Conservation (phyloP, 1,284 basidiomycete species). For the Serendipita sp. region DNA sequence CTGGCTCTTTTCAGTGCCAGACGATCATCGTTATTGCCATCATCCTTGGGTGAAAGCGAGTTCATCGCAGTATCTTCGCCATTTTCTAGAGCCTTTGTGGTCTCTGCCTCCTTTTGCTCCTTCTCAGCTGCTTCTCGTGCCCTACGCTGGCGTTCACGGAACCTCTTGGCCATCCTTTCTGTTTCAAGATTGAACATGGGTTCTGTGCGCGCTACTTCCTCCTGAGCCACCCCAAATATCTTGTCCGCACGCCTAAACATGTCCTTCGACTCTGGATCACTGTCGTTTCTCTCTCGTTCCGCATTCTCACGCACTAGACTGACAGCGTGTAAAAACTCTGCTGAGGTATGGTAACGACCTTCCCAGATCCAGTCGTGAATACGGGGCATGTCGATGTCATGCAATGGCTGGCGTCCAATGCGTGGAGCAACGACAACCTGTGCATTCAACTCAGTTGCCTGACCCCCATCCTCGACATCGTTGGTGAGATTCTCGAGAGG, state of each 20-base stretch:
- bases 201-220: conserved; percentile 86
- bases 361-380: conserved; percentile 82
- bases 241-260: conserved; percentile 33
- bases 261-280: conserved; percentile 76
- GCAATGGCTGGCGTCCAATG: conserved; percentile 26
- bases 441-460: conserved; percentile 19
- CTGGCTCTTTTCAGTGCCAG: conserved; percentile 43
- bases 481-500: not conserved
- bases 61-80: conserved; percentile 13
- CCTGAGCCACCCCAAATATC: conserved; percentile 60
- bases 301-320: conserved; percentile 85
- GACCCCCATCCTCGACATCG: conserved; percentile 21
- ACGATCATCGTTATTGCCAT: conserved; percentile 5
- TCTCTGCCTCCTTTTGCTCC: conserved; percentile 28
- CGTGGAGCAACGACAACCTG: conserved; percentile 19
- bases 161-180: conserved; percentile 58
- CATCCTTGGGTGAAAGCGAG: not conserved
- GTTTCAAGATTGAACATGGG: conserved; percentile 71
- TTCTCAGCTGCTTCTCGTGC: conserved; percentile 46
- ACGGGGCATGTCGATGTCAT: conserved; percentile 79
- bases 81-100: conserved; percentile 18
- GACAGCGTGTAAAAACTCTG: conserved; percentile 80
- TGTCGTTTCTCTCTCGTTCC: conserved; percentile 34
- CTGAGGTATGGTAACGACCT: conserved; percentile 76
- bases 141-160: conserved; percentile 47